A percentile compares a stretch with the other conserved stretches of the same genome.
Evolutionary conservation across 2,329 filamentous ascomycete genomes (phyloP).

Genomic region (Lojkania enalia): DNA sequence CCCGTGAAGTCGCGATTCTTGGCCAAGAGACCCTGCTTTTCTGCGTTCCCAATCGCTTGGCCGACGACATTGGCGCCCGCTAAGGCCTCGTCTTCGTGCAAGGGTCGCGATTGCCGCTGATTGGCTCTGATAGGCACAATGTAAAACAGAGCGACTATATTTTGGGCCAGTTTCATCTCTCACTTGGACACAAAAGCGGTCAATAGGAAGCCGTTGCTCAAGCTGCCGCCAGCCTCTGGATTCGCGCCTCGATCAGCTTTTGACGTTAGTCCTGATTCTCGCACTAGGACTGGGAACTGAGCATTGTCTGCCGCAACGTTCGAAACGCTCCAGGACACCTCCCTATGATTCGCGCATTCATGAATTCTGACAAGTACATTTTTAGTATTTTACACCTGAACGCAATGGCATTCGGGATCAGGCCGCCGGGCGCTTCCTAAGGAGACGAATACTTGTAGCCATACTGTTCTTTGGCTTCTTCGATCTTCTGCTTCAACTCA

Average conservation of each 20-base stretch:
- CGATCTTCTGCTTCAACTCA: slow-evolving; percentile 39
- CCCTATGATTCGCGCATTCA: not conserved
- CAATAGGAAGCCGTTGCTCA: slow-evolving; percentile 12
- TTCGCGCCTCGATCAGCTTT: slow-evolving; percentile 1
- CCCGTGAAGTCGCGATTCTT: not conserved
- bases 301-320: not conserved
- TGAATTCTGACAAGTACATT: not conserved
- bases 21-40: slow-evolving; percentile 24
- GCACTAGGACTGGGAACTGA: slow-evolving; percentile 4
- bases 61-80: slow-evolving; percentile 37
- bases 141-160: slow-evolving; percentile 16
- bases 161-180: slow-evolving; percentile 19
- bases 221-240: slow-evolving; percentile 15
- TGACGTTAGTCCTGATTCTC: not conserved
- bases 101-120: too few relatives aligned
- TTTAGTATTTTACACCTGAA: not conserved
- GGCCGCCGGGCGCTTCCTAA: slow-evolving; percentile 15
- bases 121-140: too few relatives aligned
- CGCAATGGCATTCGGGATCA: not conserved
- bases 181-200: slow-evolving; percentile 10
- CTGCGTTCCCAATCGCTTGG: slow-evolving; percentile 25
- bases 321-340: too few relatives aligned
- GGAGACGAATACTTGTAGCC: slow-evolving; percentile 50
- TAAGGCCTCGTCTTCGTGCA: too few relatives aligned
- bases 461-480: slow-evolving; percentile 51